These are phyloP conservation scores for Penicillium griseofulvum DNA, from an alignment of 2,329 filamentous ascomycete genomes.

Conservation along the genomic window DNA sequence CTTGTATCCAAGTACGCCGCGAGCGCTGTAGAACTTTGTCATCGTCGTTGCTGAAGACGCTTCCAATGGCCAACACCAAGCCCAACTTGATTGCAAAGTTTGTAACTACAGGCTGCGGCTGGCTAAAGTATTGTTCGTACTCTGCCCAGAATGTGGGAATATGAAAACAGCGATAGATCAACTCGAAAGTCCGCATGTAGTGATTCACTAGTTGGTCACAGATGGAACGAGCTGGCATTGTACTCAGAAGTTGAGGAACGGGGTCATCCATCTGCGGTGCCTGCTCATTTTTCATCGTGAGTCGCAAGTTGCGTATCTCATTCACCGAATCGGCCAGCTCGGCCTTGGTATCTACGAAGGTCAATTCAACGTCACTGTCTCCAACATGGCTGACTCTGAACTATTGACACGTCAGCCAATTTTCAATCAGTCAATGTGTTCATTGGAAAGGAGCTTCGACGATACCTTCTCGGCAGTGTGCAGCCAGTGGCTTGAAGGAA, in stretches of 20 bases:
- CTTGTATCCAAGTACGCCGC: not conserved
- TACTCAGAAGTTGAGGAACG: not conserved
- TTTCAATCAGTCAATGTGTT: not conserved
- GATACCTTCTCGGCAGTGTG: conserved; percentile 8
- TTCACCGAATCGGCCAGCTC: not conserved
- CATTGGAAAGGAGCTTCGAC: not conserved
- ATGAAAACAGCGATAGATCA: not conserved
- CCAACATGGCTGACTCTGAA: not conserved
- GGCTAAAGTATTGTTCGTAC: not conserved
- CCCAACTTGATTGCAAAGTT: conserved; percentile 1
- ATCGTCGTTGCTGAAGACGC: not conserved
- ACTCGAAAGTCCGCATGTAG: not conserved
- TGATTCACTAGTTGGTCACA: not conserved
- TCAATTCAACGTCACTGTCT: not conserved
- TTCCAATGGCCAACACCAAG: conserved; percentile 1
- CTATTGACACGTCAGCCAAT: not conserved
- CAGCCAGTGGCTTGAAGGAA: conserved; percentile 8
- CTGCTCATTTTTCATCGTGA: not conserved
- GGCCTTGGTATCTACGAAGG: not conserved
- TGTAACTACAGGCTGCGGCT: not conserved
- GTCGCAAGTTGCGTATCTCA: not conserved
- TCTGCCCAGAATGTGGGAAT: not conserved
- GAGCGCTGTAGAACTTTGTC: not conserved
- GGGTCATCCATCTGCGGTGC: not conserved
- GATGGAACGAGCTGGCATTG: not conserved